These are phyloP conservation scores for Fonsecaea monophora DNA, from an alignment of 2,329 filamentous ascomycete genomes.

Conservation along the genomic window DNA sequence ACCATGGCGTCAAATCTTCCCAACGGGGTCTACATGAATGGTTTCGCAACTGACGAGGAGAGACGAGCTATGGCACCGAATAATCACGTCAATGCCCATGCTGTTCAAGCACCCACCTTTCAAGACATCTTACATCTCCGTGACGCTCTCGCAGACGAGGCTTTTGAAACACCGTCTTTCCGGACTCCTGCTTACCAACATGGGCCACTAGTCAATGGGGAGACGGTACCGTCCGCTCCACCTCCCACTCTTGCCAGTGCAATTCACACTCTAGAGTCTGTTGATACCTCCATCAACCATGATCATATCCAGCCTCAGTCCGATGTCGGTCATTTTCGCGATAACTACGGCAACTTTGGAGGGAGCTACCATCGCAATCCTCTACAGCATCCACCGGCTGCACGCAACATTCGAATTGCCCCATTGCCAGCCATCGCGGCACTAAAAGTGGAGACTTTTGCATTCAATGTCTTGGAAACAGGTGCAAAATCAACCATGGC, in stretches of 20 bases:
- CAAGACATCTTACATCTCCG: not conserved
- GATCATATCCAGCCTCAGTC: not conserved
- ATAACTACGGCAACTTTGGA: not conserved
- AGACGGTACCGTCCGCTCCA: not conserved
- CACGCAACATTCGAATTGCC: not conserved
- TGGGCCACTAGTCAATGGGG: not conserved
- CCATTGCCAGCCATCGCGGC: slow-evolving; percentile 24
- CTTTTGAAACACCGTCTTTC: not conserved
- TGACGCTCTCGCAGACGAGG: slow-evolving; percentile 1
- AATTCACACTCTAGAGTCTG: not conserved
- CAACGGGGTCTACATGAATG: slow-evolving; percentile 12
- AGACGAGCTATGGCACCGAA: not conserved
- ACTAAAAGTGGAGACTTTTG: slow-evolving; percentile 23
- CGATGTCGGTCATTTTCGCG: not conserved
- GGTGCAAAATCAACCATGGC: slow-evolving; percentile 16
- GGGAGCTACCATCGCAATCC: slow-evolving; percentile 11
- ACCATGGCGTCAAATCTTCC: slow-evolving; percentile 14
- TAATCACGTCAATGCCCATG: not conserved
- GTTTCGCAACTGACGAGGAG: not conserved
- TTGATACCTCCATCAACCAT: not conserved
- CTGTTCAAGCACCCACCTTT: slow-evolving; percentile 7
- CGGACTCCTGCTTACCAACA: not conserved
- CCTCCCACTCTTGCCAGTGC: not conserved
- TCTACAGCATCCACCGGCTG: slow-evolving; percentile 9
- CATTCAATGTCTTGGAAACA: slow-evolving; percentile 24